These are phyloP conservation scores for Alternaria sp. DNA, from an alignment of 2,329 filamentous ascomycete species.

Conservation along the genomic window DNA sequence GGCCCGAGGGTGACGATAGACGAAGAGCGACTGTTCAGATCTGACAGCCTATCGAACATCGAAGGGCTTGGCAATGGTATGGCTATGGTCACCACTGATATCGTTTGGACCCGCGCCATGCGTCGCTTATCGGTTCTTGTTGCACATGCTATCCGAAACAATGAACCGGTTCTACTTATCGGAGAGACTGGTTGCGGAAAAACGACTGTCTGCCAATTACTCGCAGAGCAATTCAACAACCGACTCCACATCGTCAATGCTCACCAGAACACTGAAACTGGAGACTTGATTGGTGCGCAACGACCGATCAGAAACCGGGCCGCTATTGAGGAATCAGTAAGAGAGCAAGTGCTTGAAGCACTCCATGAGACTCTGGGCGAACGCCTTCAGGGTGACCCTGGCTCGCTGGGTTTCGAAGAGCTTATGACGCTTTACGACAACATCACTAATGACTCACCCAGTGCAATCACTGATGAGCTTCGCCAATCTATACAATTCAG, in stretches of 20 bases:
- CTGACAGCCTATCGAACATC: constrained; percentile 45
- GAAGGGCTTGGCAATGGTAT: constrained; percentile 35
- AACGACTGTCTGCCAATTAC: constrained; percentile 91
- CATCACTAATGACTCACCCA: constrained; percentile 54
- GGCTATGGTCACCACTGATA: constrained; percentile 36
- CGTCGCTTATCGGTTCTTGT: constrained; percentile 88
- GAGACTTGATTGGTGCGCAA: constrained; percentile 95
- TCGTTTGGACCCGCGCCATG: constrained; percentile 98
- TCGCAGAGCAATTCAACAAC: constrained; percentile 79
- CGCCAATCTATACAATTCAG: constrained; percentile 52
- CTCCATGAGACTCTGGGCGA: constrained; percentile 20
- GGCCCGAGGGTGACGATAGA: constrained; percentile 73
- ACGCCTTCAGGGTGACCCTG: constrained; percentile 12
- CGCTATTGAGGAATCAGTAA: constrained; percentile 70
- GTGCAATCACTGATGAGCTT: constrained; percentile 54
- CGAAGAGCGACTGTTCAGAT: constrained; percentile 72
- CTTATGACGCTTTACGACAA: constrained; percentile 66
- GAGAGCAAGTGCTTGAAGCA: constrained; percentile 62
- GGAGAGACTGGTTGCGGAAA: constrained; percentile 98
- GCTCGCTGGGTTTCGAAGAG: constrained; percentile 43
- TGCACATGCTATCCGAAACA: constrained; percentile 82
- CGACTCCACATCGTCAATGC: constrained; percentile 91
- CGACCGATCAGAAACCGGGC: constrained; percentile 86
- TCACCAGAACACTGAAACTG: constrained; percentile 97
- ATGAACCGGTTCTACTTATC: constrained; percentile 91